Conservation (phyloP, 441 rosid species). For the Eutrema salsugineum region DNA sequence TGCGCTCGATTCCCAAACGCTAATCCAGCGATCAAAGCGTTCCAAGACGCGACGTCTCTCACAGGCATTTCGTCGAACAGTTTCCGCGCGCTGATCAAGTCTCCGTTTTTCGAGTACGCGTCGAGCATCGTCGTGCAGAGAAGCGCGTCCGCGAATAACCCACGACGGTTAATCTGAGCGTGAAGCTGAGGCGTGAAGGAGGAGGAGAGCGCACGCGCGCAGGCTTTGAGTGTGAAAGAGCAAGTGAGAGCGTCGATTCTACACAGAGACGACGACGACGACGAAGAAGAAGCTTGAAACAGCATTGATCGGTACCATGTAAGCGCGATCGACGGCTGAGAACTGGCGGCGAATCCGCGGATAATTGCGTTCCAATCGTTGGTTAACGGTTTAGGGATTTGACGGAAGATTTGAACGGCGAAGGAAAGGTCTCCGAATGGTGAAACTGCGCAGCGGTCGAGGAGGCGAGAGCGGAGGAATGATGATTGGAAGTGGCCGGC, state of each 20-base stretch:
- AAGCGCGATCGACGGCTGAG: constrained; percentile 52
- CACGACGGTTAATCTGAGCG: constrained; percentile 44
- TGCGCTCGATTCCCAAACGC: constrained; percentile 56
- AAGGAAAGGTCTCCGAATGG: constrained; percentile 51
- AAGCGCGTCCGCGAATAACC: constrained; percentile 62
- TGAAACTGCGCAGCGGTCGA: constrained; percentile 66
- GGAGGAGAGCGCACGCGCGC: constrained; percentile 58
- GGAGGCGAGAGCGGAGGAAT: constrained; percentile 61
- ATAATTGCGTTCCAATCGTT: constrained; percentile 86
- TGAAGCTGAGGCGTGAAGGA: constrained; percentile 56
- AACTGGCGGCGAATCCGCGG: constrained; percentile 61
- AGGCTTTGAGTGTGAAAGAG: constrained; percentile 77
- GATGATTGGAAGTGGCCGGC: constrained; percentile 51
- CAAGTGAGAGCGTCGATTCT: constrained; percentile 75
- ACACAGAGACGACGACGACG: constrained; percentile 26
- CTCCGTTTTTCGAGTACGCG: constrained; percentile 60
- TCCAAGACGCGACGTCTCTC: constrained; percentile 79
- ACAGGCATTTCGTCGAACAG: constrained; percentile 71
- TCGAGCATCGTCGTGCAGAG: constrained; percentile 76
- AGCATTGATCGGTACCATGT: constrained; percentile 57
- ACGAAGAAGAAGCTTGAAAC: constrained; percentile 10
- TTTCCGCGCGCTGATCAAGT: constrained; percentile 43
- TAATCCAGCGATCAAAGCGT: constrained; percentile 79
- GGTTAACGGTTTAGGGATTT: constrained; percentile 56
- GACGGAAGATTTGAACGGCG: constrained; percentile 53